These are phyloP conservation scores for Stereocaulon alpinum DNA, from an alignment of 495 filamentous ascomycete species.

Conservation along the genomic window DNA sequence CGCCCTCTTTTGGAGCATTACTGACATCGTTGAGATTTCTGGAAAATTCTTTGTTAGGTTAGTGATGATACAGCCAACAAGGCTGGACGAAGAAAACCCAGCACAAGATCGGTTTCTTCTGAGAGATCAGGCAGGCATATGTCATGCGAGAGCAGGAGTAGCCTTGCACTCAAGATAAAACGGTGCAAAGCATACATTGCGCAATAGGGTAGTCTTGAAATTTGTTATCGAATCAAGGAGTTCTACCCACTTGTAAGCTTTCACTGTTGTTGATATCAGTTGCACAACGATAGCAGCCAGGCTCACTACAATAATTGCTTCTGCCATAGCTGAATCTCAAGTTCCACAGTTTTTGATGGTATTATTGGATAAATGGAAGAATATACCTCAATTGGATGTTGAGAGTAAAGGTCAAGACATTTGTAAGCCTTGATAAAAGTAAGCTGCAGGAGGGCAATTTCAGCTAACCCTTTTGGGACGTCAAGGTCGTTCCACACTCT, in stretches of 20 bases:
- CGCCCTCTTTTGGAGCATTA: constrained; percentile 4
- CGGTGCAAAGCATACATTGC: too few species aligned
- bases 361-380: neutral
- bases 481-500: too few species aligned
- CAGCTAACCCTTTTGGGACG: too few species aligned
- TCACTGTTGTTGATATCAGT: neutral
- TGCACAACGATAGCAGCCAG: neutral
- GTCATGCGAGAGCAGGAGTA: too few species aligned
- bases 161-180: too few species aligned
- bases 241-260: neutral
- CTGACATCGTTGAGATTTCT: constrained; percentile 8
- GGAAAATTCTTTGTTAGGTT: neutral
- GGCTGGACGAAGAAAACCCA: neutral
- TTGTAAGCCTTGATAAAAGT: too few species aligned
- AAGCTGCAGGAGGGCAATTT: too few species aligned
- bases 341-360: neutral
- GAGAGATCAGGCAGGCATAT: too few species aligned
- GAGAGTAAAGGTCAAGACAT: too few species aligned
- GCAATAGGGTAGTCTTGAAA: too few species aligned
- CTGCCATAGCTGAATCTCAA: neutral
- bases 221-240: too few species aligned
- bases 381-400: neutral
- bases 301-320: neutral
- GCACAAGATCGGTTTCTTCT: too few species aligned
- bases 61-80: neutral